phyloP scores from a whole-genome alignment of 108 stramenopile genomes.

The Pseudonitzschia pungens region DNA sequence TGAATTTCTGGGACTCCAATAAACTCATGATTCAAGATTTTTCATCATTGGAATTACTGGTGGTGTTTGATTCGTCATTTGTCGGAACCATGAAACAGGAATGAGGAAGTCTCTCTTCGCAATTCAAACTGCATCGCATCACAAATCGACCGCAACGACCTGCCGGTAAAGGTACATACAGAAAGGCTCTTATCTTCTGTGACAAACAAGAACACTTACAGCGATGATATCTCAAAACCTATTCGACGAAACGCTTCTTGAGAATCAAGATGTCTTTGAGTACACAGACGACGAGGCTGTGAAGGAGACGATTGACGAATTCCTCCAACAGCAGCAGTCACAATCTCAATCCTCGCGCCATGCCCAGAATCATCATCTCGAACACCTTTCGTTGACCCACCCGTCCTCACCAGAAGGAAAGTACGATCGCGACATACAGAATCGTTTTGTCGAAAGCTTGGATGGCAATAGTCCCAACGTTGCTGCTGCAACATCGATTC shows the following conservation, averaged over 20 bases:
- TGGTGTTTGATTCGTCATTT: too few relatives aligned
- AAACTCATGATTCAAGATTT: too few relatives aligned
- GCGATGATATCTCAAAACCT: constrained; percentile 55
- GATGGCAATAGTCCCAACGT: not conserved
- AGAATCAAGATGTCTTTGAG: constrained; percentile 75
- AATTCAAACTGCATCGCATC: too few relatives aligned
- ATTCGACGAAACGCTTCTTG: constrained; percentile 81
- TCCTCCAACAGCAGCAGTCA: constrained; percentile 29
- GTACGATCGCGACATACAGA: constrained; percentile 19
- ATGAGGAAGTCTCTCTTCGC: too few relatives aligned
- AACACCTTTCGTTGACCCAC: constrained; percentile 58
- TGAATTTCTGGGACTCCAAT: too few relatives aligned
- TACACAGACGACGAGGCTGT: constrained; percentile 65
- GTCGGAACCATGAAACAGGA: too few relatives aligned
- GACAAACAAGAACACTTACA: not conserved
- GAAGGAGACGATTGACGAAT: constrained; percentile 66
- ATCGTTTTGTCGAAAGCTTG: constrained; percentile 22
- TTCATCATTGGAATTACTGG: too few relatives aligned
- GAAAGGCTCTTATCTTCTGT: too few relatives aligned
- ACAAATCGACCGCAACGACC: too few relatives aligned
- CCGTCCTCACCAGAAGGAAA: constrained; percentile 47
- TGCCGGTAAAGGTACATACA: too few relatives aligned
- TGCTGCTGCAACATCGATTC: constrained; percentile 2
- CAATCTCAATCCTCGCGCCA: not conserved
- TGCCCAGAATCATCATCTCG: constrained; percentile 7